These are phyloP conservation scores for Cucurbita pepo DNA, from an alignment of 306 rosid species.

Conservation along the genomic window DNA sequence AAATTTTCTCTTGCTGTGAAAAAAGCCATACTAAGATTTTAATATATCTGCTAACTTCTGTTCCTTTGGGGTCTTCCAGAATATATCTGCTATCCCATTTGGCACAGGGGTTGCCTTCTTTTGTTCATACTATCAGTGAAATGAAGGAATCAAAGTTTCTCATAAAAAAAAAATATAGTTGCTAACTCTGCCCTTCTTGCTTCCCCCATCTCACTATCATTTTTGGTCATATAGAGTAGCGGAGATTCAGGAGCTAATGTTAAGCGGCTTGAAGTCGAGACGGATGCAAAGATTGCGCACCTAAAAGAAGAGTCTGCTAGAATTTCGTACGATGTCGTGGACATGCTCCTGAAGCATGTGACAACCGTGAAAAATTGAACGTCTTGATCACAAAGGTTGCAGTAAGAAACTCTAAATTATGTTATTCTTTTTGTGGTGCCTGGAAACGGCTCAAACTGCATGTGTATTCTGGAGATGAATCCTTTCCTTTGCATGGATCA, in stretches of 20 bases:
- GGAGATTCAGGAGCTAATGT: conserved; percentile 97
- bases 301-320: conserved; percentile 48
- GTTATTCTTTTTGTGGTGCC: conserved; percentile 7
- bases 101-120: not conserved
- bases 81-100: not conserved
- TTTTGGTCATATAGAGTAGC: conserved; percentile 37
- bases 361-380: conserved; percentile 54
- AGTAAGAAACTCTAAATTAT: conserved; percentile 10
- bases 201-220: not conserved
- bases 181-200: not conserved
- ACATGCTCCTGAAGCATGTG: conserved; percentile 71
- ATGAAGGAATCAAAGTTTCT: not conserved
- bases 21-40: not conserved
- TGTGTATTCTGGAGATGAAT: not conserved
- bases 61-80: not conserved
- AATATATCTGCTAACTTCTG: not conserved
- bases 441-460: not conserved
- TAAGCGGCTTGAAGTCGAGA: conserved; percentile 80
- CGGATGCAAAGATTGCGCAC: conserved; percentile 47
- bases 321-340: conserved; percentile 53
- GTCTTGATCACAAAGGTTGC: conserved; percentile 10
- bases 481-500: not conserved
- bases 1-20: not conserved
- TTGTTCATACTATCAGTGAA: not conserved
- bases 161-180: not conserved